Evolutionary conservation across 1,139 yeast genomes (phyloP).

Genomic region (Suhomyces bokatorum): DNA sequence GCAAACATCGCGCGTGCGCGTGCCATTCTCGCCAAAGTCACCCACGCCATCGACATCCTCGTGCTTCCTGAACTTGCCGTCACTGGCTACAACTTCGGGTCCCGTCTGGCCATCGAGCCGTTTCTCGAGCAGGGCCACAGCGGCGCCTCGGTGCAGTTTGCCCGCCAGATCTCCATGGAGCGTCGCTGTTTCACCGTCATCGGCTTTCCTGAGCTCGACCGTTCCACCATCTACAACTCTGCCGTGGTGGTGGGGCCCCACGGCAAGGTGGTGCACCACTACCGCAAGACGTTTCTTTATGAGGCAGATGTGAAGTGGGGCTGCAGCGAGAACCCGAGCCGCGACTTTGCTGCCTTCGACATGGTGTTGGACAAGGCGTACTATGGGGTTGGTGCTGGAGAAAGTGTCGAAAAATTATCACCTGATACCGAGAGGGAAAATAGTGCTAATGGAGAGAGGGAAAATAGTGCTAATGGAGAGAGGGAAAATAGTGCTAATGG

Average conservation of each 20-base stretch:
- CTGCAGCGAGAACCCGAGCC: slow-evolving; percentile 62
- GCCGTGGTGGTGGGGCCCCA: slow-evolving; percentile 62
- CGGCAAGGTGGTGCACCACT: slow-evolving; percentile 64
- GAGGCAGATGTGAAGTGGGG: slow-evolving; percentile 85
- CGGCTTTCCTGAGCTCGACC: slow-evolving; percentile 73
- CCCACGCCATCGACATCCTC: slow-evolving; percentile 54
- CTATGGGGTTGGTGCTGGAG: slow-evolving; percentile 13
- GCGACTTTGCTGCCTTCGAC: slow-evolving; percentile 47
- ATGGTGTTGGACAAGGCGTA: slow-evolving; percentile 35
- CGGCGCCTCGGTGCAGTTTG: slow-evolving; percentile 51
- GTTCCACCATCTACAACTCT: slow-evolving; percentile 59
- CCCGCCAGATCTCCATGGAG: slow-evolving; percentile 49
- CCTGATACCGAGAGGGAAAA: no score
- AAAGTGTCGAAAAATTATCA: background rate
- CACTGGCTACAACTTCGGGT: slow-evolving; percentile 76
- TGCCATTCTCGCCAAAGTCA: slow-evolving; percentile 34
- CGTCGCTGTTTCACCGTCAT: slow-evolving; percentile 68
- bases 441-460: no score
- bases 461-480: no score
- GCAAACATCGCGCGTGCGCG: slow-evolving; percentile 53
- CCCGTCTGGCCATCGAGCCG: slow-evolving; percentile 56
- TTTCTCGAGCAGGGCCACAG: slow-evolving; percentile 46
- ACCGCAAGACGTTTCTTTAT: slow-evolving; percentile 76
- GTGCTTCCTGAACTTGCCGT: slow-evolving; percentile 83
- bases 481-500: no score